Base-by-base conservation (phyloP, 208 protist genomes). In the Trypanosoma cruzi region DNA sequence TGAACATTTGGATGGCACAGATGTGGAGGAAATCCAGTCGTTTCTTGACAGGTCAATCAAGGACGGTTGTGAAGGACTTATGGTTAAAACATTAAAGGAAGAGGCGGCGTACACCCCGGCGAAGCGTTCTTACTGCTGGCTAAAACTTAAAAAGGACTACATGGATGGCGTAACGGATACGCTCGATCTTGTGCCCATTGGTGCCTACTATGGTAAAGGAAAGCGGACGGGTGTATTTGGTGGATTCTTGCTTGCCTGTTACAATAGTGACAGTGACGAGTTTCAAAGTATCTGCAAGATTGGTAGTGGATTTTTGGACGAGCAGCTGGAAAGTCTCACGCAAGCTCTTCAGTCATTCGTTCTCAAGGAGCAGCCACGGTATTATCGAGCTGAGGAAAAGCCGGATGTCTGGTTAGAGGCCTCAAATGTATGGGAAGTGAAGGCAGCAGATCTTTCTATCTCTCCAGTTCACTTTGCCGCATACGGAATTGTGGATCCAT, bases 91-190 rank as follows among this genome's bases (percentile, higher is more conserved):
- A 26, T 88, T 99, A 18, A 68, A 89, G 26, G 85, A 97, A 54
- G 89, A 98, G 28, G 88, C 97, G 0, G 82, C 69, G 31, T 99
- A 99, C 81, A 96, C 98, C 70, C 98, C 98, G 0, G 92, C 88
- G 13, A 98, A 98, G 68, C 90, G 99, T 22, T 98, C 98, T 0
- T 84, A 97, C 66, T 97, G 92, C 46, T 99, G 99, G 99, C 85
- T 99, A 29, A 99, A 99, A 77, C 84, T 99, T 22, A 99, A 99
- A 81, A 99, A 99, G 81, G 99, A 99, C 84, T 99, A 99, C 81
- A 91, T 99, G 74, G 88, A 99, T 49, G 98, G 97, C 49, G 82
- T 99, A 57, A 97, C 90, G 0, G 99, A 99, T 82, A 98, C 97
- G 4, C 66, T 99, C 3, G 99, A 99, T 82, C 84, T 99, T 2